Conservation (phyloP, 2,329 filamentous ascomycete genomes). For the Fusarium sp. region DNA sequence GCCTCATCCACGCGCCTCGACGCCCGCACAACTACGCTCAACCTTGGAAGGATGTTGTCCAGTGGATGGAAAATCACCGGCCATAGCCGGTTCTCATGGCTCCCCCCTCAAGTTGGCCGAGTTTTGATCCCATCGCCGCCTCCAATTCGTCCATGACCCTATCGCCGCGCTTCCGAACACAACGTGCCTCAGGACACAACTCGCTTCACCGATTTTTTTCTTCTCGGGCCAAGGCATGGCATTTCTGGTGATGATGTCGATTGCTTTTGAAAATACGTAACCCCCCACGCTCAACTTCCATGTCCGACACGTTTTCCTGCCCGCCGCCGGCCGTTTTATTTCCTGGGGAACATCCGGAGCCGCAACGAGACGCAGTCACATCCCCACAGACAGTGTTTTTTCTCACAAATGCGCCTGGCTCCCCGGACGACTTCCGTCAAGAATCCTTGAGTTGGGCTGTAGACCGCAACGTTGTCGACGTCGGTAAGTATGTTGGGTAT, state of each 20-base stretch:
- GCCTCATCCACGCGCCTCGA: conserved; percentile 24
- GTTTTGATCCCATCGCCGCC: neutral
- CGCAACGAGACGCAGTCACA: conserved; percentile 13
- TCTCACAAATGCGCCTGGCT: neutral
- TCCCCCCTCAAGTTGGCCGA: too few species aligned
- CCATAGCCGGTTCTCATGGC: neutral
- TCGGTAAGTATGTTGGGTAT: neutral
- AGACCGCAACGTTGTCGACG: conserved; percentile 4
- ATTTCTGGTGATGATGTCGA: neutral
- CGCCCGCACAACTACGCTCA: conserved; percentile 28
- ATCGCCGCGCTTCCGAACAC: conserved; percentile 5
- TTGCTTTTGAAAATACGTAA: neutral
- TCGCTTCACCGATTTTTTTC: conserved; percentile 9
- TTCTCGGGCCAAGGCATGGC: neutral
- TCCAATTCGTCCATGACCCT: conserved; percentile 2
- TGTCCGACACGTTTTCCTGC: neutral
- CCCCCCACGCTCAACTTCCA: conserved; percentile 6
- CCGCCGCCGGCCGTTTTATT: conserved; percentile 24
- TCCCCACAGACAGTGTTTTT: conserved; percentile 16
- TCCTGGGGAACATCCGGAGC: conserved; percentile 37
- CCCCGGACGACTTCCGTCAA: neutral
- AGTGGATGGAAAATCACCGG: conserved; percentile 3
- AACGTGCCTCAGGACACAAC: neutral
- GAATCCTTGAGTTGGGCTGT: neutral
- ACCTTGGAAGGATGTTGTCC: neutral